phyloP scores from a whole-genome alignment of 805 yeast species.

The Yarrowia phangngaensis region DNA sequence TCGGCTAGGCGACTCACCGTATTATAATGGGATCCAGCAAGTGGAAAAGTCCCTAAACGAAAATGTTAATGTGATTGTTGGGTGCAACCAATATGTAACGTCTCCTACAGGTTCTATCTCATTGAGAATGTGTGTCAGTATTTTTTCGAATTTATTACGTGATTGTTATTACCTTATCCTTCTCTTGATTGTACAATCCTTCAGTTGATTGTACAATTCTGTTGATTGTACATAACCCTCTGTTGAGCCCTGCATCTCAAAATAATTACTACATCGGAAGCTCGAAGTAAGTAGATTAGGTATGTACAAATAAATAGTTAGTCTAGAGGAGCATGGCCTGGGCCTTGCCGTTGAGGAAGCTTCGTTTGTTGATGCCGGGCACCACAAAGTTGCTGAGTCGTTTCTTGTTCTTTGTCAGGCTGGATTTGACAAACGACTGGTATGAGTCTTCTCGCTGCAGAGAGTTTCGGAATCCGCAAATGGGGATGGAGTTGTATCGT shows the following conservation, averaged over 20 bases:
- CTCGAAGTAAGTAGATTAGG: not conserved
- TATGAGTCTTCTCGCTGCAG: slow-evolving; percentile 21
- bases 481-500: slow-evolving; percentile 29
- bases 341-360: slow-evolving; percentile 10
- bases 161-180: too few species aligned
- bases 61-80: too few species aligned
- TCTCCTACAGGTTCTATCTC: too few species aligned
- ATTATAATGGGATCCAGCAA: too few species aligned
- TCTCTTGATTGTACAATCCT: too few species aligned
- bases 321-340: slow-evolving; percentile 24
- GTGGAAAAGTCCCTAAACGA: too few species aligned
- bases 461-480: slow-evolving; percentile 33
- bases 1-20: too few species aligned
- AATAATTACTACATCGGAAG: too few species aligned
- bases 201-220: not conserved
- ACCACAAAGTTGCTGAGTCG: slow-evolving; percentile 16
- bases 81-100: too few species aligned
- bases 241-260: not conserved
- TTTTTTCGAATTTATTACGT: too few species aligned
- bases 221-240: not conserved
- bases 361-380: slow-evolving; percentile 24
- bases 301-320: slow-evolving; percentile 26
- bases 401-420: slow-evolving; percentile 19
- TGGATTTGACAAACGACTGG: slow-evolving; percentile 20
- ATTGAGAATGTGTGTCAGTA: too few species aligned